phyloP scores from a whole-genome alignment of 2,329 filamentous ascomycete genomes.

The Fusarium mangiferae region DNA sequence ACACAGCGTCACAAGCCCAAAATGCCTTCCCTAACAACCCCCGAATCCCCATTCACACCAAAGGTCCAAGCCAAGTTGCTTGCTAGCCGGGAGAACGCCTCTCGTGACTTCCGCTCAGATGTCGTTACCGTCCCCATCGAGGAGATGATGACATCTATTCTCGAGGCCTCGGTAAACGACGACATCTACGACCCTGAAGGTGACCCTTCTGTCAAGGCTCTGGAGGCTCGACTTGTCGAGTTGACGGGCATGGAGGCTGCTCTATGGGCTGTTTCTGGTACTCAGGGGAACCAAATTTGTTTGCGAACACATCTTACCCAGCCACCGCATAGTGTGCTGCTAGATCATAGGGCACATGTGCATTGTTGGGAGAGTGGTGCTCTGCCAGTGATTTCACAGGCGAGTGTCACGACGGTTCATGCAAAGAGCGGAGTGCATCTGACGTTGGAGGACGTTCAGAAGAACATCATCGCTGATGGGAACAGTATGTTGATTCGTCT shows the following conservation, averaged over 20 bases:
- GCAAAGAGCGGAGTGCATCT: slow-evolving; percentile 77
- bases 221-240: slow-evolving; percentile 36
- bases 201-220: slow-evolving; percentile 42
- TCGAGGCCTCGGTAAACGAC: slow-evolving; percentile 43
- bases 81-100: slow-evolving; percentile 28
- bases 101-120: slow-evolving; percentile 44
- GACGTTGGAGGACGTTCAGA: slow-evolving; percentile 77
- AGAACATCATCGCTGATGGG: slow-evolving; percentile 41
- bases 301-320: slow-evolving; percentile 44
- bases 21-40: slow-evolving; percentile 13
- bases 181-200: slow-evolving; percentile 44
- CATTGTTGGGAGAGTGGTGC: slow-evolving; percentile 71
- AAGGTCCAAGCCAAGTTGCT: slow-evolving; percentile 23
- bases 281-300: slow-evolving; percentile 45
- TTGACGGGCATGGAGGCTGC: slow-evolving; percentile 44
- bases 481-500: slow-evolving; percentile 32
- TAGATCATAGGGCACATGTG: slow-evolving; percentile 79
- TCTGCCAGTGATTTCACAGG: slow-evolving; percentile 74
- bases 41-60: slow-evolving; percentile 22
- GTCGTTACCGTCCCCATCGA: slow-evolving; percentile 43
- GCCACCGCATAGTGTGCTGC: slow-evolving; percentile 42
- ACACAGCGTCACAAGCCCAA: neutral
- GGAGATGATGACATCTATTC: slow-evolving; percentile 44
- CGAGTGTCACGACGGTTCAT: slow-evolving; percentile 70
- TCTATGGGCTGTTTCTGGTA: slow-evolving; percentile 43